Evolutionary conservation across 306 rosid species (phyloP).

Genomic region (Clitoria ternatea): DNA sequence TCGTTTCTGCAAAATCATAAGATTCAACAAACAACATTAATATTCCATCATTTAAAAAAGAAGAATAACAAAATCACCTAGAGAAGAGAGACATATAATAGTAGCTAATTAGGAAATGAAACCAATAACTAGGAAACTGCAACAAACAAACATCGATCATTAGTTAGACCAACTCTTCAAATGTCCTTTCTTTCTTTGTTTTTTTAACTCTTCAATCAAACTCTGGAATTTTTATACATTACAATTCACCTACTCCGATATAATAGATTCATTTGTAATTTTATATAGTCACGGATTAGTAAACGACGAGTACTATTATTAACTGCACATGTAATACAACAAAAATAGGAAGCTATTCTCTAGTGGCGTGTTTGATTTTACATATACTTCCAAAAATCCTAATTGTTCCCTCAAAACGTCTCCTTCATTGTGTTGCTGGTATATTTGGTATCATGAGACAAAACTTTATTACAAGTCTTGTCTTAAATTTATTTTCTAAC

Average conservation of each 20-base stretch:
- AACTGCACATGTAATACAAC: constrained; percentile 11
- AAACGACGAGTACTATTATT: neutral
- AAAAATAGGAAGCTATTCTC: neutral
- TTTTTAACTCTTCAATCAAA: too few species aligned
- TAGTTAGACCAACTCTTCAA: neutral
- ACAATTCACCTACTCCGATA: too few species aligned
- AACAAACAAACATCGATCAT: neutral
- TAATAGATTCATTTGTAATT: neutral
- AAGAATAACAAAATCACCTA: neutral
- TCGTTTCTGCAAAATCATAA: constrained; percentile 47
- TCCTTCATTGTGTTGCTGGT: neutral
- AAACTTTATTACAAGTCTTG: neutral
- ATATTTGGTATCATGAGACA: neutral
- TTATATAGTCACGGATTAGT: neutral
- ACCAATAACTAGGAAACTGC: neutral
- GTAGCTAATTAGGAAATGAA: neutral
- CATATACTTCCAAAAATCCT: constrained; percentile 5
- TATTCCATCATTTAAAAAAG: neutral
- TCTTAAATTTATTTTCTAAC: too few species aligned
- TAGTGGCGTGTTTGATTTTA: neutral
- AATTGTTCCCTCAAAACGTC: neutral
- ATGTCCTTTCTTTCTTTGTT: neutral
- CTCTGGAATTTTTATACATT: too few species aligned
- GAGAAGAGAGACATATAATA: neutral
- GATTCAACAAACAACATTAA: neutral